Evolutionary conservation across 202 grass and related monocot species (phyloP).

Genomic region (Brachypodium distachyon): DNA sequence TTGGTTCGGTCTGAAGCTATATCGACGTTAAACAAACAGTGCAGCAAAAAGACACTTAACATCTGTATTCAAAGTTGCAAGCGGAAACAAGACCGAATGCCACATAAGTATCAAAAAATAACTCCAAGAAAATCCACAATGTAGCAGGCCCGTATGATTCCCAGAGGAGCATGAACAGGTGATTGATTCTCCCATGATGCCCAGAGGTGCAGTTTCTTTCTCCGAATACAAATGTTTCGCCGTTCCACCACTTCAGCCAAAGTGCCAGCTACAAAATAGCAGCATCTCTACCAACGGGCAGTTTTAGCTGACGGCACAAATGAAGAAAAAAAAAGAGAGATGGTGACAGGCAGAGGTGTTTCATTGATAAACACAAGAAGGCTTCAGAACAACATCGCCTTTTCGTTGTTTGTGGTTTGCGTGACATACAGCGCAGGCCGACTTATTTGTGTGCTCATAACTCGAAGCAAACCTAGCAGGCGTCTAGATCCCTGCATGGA

Average conservation of each 20-base stretch:
- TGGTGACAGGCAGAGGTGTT: not conserved
- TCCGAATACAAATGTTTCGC: not conserved
- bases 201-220: not conserved
- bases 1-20: no score
- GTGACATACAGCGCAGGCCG: not conserved
- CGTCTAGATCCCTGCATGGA: constrained; percentile 87
- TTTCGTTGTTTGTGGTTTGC: constrained; percentile 20
- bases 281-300: constrained; percentile 11
- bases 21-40: not conserved
- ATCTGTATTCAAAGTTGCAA: not conserved
- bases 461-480: constrained; percentile 52
- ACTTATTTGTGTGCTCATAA: constrained; percentile 35
- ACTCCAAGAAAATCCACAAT: not conserved
- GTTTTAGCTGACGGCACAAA: constrained; percentile 19
- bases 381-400: constrained; percentile 22
- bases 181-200: not conserved
- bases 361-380: not conserved
- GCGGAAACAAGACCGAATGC: not conserved
- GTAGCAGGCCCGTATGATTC: not conserved
- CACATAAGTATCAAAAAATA: not conserved
- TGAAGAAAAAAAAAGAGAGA: not conserved
- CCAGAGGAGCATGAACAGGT: not conserved
- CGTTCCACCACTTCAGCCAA: not conserved
- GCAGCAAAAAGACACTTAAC: not conserved
- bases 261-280: not conserved